phyloP scores from a whole-genome alignment of 306 rosid genomes.

The Cyclanthera cordifolia region DNA sequence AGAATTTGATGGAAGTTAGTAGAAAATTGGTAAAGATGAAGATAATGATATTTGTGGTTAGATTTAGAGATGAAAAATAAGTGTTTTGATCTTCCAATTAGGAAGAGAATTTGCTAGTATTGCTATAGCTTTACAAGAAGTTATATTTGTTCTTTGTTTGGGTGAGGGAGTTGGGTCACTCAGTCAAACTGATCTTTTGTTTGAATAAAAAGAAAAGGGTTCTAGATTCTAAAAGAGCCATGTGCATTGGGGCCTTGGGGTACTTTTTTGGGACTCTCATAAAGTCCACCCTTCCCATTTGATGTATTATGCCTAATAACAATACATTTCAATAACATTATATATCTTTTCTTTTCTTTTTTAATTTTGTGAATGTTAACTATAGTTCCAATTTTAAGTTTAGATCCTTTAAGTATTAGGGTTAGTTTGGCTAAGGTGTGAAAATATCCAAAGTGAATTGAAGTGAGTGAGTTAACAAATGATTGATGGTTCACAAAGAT shows the following conservation, averaged over 20 bases:
- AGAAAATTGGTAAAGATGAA: not conserved
- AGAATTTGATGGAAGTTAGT: no score
- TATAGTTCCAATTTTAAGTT: no score
- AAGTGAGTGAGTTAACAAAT: no score
- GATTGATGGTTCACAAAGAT: no score
- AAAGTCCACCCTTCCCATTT: not conserved
- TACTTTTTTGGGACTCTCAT: not conserved
- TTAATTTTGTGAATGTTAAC: no score
- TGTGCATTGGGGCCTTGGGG: not conserved
- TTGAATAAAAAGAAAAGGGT: not conserved
- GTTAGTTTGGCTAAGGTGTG: no score
- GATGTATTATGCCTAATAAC: not conserved
- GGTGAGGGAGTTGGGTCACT: not conserved
- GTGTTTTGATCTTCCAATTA: not conserved
- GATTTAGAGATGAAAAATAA: not conserved
- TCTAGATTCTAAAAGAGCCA: not conserved
- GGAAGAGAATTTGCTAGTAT: not conserved
- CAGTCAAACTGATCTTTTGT: conserved; percentile 1
- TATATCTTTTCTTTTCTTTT: no score
- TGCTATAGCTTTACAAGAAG: not conserved
- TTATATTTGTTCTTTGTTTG: conserved; percentile 1
- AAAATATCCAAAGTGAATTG: no score
- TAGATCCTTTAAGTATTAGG: no score
- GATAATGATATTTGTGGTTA: not conserved
- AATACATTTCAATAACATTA: not conserved